A percentile compares a stretch with the other conserved stretches of the same genome.
Evolutionary conservation across 805 yeast genomes (phyloP).

Genomic region (Jamesozyma gamospora): DNA sequence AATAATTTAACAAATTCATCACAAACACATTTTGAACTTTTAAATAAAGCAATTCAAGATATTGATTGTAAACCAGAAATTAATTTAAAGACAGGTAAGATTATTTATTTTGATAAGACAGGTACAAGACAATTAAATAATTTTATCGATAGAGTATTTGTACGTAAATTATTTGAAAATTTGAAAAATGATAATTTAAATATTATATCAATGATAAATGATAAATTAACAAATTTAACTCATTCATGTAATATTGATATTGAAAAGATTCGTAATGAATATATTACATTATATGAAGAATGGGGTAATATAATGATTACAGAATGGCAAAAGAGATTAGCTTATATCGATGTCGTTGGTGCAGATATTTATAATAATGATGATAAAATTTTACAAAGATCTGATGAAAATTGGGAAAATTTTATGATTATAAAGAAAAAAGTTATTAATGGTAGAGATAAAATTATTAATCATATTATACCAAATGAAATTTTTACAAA

Average conservation of each 20-base stretch:
- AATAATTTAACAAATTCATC: constrained; percentile 25
- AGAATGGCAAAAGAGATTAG: constrained; percentile 54
- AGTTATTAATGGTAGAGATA: constrained; percentile 47
- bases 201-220: constrained; percentile 28
- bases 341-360: constrained; percentile 29
- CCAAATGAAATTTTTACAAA: constrained; percentile 9
- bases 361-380: constrained; percentile 8
- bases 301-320: constrained; percentile 58
- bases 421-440: constrained; percentile 48
- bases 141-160: constrained; percentile 38
- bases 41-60: constrained; percentile 30
- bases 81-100: constrained; percentile 26
- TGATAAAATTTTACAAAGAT: constrained; percentile 22
- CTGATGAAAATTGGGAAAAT: constrained; percentile 51
- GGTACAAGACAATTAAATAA: constrained; percentile 29
- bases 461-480: constrained; percentile 28
- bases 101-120: constrained; percentile 27
- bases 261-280: constrained; percentile 32
- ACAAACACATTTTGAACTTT: constrained; percentile 18
- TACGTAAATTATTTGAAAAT: constrained; percentile 35
- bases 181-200: constrained; percentile 2
- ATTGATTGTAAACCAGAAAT: constrained; percentile 30
- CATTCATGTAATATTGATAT: constrained; percentile 29
- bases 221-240: constrained; percentile 24
- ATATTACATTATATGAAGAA: constrained; percentile 61